Percentiles rank a stretch among this genome's conserved stretches.
Evolutionary conservation across 768 basidiomycete genomes (phyloP).

Genomic region (Piloderma croceum): DNA sequence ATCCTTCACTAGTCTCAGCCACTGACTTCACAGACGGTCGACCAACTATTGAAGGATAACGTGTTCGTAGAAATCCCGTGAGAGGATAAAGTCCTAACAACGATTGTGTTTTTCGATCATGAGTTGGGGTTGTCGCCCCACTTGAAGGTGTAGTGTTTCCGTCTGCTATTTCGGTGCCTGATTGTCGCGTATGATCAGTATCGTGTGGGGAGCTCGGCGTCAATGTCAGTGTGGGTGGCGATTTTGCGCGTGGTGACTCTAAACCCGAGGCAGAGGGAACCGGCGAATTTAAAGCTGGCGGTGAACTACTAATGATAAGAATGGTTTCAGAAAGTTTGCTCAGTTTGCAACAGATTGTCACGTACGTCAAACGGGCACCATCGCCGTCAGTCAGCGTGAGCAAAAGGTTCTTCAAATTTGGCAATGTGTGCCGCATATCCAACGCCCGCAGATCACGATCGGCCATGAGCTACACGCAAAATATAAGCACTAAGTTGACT

Average conservation of each 20-base stretch:
- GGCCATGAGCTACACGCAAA: constrained; percentile 67
- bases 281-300: constrained; percentile 11
- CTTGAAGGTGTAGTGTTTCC: constrained; percentile 42
- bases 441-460: constrained; percentile 84
- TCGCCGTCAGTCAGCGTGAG: constrained; percentile 79
- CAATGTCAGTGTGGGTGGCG: background rate
- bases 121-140: constrained; percentile 55
- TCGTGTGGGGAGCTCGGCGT: no score
- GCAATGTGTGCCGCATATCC: constrained; percentile 93
- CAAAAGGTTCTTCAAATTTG: constrained; percentile 91
- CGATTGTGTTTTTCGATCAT: constrained; percentile 32
- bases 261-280: constrained; percentile 6
- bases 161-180: constrained; percentile 28
- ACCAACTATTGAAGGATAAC: constrained; percentile 45
- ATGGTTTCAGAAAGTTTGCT: background rate
- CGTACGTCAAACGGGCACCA: constrained; percentile 28
- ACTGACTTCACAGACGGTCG: constrained; percentile 18
- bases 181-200: no score
- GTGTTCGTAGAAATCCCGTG: constrained; percentile 56
- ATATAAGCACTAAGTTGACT: constrained; percentile 4
- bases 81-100: constrained; percentile 62
- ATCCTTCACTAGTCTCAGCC: constrained; percentile 16
- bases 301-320: background rate
- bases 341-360: background rate
- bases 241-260: constrained; percentile 11